Conservation (phyloP, 768 basidiomycete genomes). For the Russula virescens region DNA sequence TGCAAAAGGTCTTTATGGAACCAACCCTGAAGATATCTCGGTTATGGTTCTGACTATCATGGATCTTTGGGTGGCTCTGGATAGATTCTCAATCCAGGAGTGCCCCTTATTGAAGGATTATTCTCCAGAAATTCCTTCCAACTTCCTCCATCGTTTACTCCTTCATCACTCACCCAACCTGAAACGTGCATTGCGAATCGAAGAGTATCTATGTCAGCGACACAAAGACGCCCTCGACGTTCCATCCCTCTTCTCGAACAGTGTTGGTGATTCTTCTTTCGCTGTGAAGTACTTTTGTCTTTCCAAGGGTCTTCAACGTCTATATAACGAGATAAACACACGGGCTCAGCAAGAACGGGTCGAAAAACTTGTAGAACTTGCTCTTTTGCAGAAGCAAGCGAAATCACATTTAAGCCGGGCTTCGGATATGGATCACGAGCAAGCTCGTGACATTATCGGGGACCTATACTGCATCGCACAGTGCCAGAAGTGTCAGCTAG, state of each 20-base stretch:
- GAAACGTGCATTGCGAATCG: not conserved
- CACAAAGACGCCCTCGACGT: not conserved
- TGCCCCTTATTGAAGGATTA: constrained; percentile 39
- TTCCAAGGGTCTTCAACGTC: not conserved
- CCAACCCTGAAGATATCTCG: constrained; percentile 24
- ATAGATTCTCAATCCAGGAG: constrained; percentile 32
- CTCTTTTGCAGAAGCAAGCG: not conserved
- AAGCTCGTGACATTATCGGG: not conserved
- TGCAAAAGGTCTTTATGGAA: not conserved
- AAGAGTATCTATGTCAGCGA: not conserved
- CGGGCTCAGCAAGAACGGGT: not conserved
- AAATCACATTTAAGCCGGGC: too few relatives aligned
- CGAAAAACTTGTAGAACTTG: not conserved
- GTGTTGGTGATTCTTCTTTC: not conserved
- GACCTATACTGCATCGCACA: not conserved
- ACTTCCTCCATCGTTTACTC: constrained; percentile 37
- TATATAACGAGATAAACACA: not conserved
- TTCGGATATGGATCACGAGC: too few relatives aligned
- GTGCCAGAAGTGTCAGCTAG: not conserved
- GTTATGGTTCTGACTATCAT: constrained; percentile 41
- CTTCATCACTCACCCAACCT: constrained; percentile 29
- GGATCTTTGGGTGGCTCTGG: constrained; percentile 45
- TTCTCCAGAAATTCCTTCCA: constrained; percentile 39
- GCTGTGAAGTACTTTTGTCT: not conserved
- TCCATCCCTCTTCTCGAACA: constrained; percentile 4